A percentile compares a stretch with the other conserved stretches of the same genome.
phyloP scores from a whole-genome alignment of 805 yeast genomes.

The Schwanniomyces vanrijiae region DNA sequence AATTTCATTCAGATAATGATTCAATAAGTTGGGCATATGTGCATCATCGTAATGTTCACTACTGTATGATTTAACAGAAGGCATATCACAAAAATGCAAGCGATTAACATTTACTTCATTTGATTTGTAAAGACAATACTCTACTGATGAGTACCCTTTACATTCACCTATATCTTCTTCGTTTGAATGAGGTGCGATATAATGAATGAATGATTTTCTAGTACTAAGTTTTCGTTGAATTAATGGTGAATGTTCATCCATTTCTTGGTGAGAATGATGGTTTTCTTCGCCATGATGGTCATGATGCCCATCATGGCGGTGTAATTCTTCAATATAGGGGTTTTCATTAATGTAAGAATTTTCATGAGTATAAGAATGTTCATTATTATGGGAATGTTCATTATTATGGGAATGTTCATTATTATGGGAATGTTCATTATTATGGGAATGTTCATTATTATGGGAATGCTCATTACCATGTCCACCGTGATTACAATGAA shows the following conservation, averaged over 20 bases:
- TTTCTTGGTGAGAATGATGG: not conserved
- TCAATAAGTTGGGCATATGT: not conserved
- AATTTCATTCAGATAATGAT: not conserved
- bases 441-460: slow-evolving; percentile 19
- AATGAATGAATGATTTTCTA: slow-evolving; percentile 27
- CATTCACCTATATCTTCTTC: slow-evolving; percentile 42
- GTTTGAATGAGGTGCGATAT: slow-evolving; percentile 16
- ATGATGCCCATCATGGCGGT: slow-evolving; percentile 10
- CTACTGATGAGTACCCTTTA: slow-evolving; percentile 48
- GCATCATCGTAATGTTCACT: not conserved
- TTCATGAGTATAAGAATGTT: not conserved
- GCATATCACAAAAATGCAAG: slow-evolving; percentile 42
- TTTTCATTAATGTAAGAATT: too few relatives aligned
- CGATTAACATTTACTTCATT: slow-evolving; percentile 1
- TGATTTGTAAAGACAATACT: slow-evolving; percentile 21
- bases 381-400: slow-evolving; percentile 7
- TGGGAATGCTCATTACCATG: slow-evolving; percentile 13
- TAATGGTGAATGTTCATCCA: slow-evolving; percentile 22
- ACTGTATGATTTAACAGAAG: slow-evolving; percentile 17
- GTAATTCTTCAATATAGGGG: not conserved
- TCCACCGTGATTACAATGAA: slow-evolving; percentile 76
- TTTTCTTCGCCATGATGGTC: not conserved
- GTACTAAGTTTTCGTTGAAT: slow-evolving; percentile 5
- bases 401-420: too few relatives aligned
- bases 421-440: too few relatives aligned